Evolutionary conservation across 169 alveolate species (phyloP).

Genomic region (Babesia bigemina): DNA sequence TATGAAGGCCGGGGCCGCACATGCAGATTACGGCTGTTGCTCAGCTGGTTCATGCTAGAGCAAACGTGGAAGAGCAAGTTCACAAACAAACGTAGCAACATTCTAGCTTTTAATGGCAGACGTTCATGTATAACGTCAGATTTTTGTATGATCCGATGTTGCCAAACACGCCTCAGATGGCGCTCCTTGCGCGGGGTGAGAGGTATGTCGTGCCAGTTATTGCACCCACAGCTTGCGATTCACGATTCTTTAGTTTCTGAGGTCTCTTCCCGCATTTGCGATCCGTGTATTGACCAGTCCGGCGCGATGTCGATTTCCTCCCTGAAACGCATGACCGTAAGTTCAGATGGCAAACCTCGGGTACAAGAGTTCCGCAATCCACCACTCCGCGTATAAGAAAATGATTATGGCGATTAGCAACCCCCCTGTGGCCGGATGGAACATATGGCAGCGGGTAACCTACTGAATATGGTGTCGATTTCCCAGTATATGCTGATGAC

Average conservation of each 20-base stretch:
- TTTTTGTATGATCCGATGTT: no score
- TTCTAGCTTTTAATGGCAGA: no score
- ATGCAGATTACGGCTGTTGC: neutral
- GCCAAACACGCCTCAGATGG: no score
- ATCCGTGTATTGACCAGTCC: constrained; percentile 32
- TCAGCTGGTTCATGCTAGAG: neutral
- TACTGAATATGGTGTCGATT: neutral
- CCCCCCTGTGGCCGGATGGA: constrained; percentile 6
- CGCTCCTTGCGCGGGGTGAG: no score
- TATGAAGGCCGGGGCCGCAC: neutral
- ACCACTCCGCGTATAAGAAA: constrained; percentile 17
- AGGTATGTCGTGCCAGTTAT: no score
- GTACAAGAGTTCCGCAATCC: constrained; percentile 26
- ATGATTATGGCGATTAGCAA: constrained; percentile 4
- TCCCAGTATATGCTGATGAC: neutral
- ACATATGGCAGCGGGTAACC: neutral
- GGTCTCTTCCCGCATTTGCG: no score
- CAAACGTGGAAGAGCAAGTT: no score
- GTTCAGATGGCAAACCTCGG: constrained; percentile 43
- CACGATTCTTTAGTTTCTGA: no score
- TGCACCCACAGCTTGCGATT: no score
- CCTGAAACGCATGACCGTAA: constrained; percentile 4
- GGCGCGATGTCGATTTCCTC: constrained; percentile 59
- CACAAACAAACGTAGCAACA: no score
- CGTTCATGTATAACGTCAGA: no score